Percentiles rank a stretch among this genome's conserved stretches.
phyloP scores from a whole-genome alignment of 2,329 filamentous ascomycete species.

The Thermothelomyces thermophilus region DNA sequence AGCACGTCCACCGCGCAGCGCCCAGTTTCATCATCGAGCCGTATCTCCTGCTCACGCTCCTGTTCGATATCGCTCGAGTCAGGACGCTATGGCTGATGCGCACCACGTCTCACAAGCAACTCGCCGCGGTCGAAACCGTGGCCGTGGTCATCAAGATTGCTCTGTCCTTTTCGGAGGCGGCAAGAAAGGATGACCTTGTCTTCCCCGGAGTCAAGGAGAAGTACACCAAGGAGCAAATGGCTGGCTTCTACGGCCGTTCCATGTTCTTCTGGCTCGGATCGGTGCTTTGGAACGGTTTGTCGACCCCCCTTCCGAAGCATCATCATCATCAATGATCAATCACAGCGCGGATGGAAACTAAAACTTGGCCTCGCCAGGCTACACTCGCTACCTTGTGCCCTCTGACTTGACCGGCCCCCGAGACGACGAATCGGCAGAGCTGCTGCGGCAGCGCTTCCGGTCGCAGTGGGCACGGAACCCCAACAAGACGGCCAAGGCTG shows the following conservation, averaged over 20 bases:
- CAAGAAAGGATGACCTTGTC: slow-evolving; percentile 3
- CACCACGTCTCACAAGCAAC: neutral
- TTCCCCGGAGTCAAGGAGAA: neutral
- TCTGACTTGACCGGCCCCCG: slow-evolving; percentile 9
- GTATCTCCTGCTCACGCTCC: slow-evolving; percentile 6
- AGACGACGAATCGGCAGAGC: slow-evolving; percentile 7
- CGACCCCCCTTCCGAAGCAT: neutral
- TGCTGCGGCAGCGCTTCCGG: slow-evolving; percentile 7
- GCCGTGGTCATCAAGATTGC: slow-evolving; percentile 2
- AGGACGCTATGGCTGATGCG: slow-evolving; percentile 9
- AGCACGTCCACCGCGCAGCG: slow-evolving; percentile 6
- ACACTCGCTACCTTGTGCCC: slow-evolving; percentile 8
- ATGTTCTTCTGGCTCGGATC: slow-evolving; percentile 11
- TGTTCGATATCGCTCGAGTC: slow-evolving; percentile 4
- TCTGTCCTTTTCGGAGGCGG: slow-evolving; percentile 3
- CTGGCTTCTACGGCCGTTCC: slow-evolving; percentile 9
- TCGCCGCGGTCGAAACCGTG: slow-evolving; percentile 4
- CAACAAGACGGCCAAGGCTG: slow-evolving; percentile 8
- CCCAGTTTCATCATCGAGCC: slow-evolving; percentile 10
- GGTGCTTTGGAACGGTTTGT: slow-evolving; percentile 9
- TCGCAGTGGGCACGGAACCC: neutral
- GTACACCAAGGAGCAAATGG: slow-evolving; percentile 4
- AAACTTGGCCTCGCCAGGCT: neutral
- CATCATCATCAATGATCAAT: no score
- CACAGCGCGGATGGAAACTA: neutral